phyloP scores from a whole-genome alignment of 805 yeast species.

The Kodamaea lidongshanica region DNA sequence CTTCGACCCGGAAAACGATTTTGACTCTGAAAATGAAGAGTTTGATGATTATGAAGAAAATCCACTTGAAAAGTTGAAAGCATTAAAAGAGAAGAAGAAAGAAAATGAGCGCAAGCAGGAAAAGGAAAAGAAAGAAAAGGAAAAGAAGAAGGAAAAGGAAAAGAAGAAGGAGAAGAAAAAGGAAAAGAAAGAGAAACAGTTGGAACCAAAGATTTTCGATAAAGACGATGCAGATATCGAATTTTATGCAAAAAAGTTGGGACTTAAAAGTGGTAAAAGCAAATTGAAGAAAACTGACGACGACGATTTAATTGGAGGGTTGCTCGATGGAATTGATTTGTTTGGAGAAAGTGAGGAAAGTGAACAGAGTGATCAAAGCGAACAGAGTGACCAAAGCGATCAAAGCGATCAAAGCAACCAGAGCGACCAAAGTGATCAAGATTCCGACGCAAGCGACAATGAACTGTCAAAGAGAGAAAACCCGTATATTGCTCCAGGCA shows the following conservation, averaged over 20 bases:
- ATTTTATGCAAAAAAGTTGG: constrained; percentile 77
- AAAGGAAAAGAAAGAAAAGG: constrained; percentile 13
- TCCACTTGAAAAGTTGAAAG: constrained; percentile 20
- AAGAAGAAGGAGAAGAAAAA: constrained; percentile 9
- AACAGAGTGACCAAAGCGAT: too few species aligned
- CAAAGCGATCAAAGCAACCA: too few species aligned
- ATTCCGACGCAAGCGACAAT: constrained; percentile 7
- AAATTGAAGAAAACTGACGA: constrained; percentile 48
- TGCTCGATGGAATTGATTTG: constrained; percentile 68
- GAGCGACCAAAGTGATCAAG: too few species aligned
- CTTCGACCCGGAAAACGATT: constrained; percentile 10
- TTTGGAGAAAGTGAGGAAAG: constrained; percentile 23
- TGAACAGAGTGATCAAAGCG: too few species aligned
- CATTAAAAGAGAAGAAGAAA: constrained; percentile 13
- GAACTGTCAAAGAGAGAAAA: constrained; percentile 47
- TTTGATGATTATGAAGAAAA: constrained; percentile 13
- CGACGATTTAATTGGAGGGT: constrained; percentile 76
- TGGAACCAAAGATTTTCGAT: constrained; percentile 42
- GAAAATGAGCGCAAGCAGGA: constrained; percentile 9
- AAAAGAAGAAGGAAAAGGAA: constrained; percentile 10
- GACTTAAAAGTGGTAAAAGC: constrained; percentile 50
- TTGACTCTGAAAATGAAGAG: constrained; percentile 11
- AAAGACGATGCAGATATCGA: constrained; percentile 74
- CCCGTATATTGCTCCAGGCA: constrained; percentile 59
- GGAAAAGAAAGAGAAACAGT: constrained; percentile 5